phyloP scores from a whole-genome alignment of 2,329 filamentous ascomycete species.

The Acephala macrosclerotiorum region DNA sequence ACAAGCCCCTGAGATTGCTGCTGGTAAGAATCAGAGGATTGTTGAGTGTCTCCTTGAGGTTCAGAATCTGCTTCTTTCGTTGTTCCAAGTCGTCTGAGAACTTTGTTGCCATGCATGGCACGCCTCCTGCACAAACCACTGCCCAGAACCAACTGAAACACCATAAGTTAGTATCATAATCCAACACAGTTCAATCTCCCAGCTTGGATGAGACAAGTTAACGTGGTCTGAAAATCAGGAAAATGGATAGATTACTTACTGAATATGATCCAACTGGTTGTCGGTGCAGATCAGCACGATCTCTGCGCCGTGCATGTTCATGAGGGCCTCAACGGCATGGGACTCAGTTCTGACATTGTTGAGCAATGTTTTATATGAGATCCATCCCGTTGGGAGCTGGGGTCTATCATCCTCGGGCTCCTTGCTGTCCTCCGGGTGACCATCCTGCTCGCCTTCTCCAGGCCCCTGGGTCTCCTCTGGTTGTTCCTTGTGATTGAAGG shows the following conservation, averaged over 20 bases:
- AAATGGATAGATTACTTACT: conserved; percentile 5
- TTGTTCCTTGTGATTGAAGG: background rate
- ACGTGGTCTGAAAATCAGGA: background rate
- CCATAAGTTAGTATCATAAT: background rate
- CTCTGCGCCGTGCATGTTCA: background rate
- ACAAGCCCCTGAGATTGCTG: conserved; percentile 16
- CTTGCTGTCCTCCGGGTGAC: background rate
- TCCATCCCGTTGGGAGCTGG: background rate
- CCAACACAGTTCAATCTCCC: no score
- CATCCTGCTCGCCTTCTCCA: background rate
- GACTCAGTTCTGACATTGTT: background rate
- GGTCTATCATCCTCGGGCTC: no score
- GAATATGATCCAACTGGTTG: conserved; percentile 43
- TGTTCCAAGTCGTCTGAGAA: conserved; percentile 42
- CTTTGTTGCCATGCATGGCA: conserved; percentile 48
- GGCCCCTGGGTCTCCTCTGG: background rate
- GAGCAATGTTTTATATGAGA: background rate
- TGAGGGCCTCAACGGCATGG: background rate
- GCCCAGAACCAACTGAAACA: conserved; percentile 49
- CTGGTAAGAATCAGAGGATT: conserved; percentile 40
- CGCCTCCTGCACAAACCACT: conserved; percentile 45
- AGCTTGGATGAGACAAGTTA: background rate
- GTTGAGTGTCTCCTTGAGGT: conserved; percentile 38
- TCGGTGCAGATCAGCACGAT: conserved; percentile 46
- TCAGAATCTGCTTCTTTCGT: conserved; percentile 42